Base-by-base conservation (phyloP, 768 basidiomycete species). In the Hericium rajendrae region DNA sequence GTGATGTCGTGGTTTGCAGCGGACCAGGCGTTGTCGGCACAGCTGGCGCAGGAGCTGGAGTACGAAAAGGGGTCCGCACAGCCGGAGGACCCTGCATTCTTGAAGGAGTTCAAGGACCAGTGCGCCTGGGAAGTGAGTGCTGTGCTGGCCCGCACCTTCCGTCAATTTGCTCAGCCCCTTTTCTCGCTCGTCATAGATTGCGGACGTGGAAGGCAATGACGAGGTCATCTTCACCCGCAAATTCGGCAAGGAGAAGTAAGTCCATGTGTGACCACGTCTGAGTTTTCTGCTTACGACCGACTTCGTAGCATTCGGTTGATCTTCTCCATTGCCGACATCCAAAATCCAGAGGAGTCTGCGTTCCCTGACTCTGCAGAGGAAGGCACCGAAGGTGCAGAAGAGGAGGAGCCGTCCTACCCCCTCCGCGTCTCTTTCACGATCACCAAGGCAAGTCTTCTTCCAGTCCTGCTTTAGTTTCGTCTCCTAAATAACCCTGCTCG, bases 301-400 rank as follows among this genome's bases (percentile, higher is more conserved):
- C 2, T 22, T 22, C 22, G 20, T 43, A 94, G 92, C 63, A 81
- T 98, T 70, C 89, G 87, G 37, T 69, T 94, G 67, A 85, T 92
- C 71, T 97, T 98, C 80, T 92, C 92, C 59, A 90, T 95, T 63
- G 86, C 89, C 41, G 94, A 97, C 70, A 77, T 95, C 54, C 83
- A 90, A 64, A 69, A 68, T 8, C 65, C 66, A 55, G 71, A 75
- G 56, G 74, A 72, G 59, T 63, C 70, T 11, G 67, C 71, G 48
- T 66, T 70, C 28, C 48, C 16, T 13, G 48, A 50, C 2, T 6
- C 5, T 5, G 48, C 48, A 6, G 73, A 74, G 46, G 68, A 63
- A n/a, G 70, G 72, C 41, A 67, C 75, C 12, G 74, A 74, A 26
- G 73, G 75, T n/a, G 69, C 65, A 41, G 72, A 71, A 50, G 73